Conservation (phyloP, 2,329 filamentous ascomycete genomes). For the Aureobasidium namibiae region DNA sequence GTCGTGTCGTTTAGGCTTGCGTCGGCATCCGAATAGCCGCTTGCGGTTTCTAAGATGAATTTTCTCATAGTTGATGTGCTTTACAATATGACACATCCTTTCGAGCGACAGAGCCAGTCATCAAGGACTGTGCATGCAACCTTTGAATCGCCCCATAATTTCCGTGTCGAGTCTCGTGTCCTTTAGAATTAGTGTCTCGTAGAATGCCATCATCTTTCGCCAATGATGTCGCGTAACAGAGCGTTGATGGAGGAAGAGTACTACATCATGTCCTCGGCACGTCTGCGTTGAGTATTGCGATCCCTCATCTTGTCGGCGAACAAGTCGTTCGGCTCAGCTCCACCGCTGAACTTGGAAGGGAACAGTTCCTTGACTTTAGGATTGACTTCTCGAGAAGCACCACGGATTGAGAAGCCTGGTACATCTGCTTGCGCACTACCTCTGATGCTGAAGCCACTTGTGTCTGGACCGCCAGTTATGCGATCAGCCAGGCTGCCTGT, state of each 20-base stretch:
- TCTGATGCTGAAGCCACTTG: slow-evolving; percentile 27
- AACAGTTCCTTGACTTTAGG: slow-evolving; percentile 26
- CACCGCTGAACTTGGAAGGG: slow-evolving; percentile 22
- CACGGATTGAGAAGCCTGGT: slow-evolving; percentile 24
- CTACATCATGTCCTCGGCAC: slow-evolving; percentile 16
- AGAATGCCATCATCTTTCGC: not conserved
- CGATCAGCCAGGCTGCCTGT: slow-evolving; percentile 15
- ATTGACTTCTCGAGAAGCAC: slow-evolving; percentile 20
- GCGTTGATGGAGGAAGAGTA: slow-evolving; percentile 3
- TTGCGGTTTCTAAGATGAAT: too few relatives aligned
- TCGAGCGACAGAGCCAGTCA: not conserved
- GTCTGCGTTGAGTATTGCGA: slow-evolving; percentile 21
- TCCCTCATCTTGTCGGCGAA: slow-evolving; percentile 26
- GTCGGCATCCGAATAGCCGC: not conserved
- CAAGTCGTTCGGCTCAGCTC: slow-evolving; percentile 23
- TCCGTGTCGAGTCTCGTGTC: not conserved
- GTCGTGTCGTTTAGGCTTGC: not conserved
- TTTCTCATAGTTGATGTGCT: not conserved
- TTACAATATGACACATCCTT: not conserved
- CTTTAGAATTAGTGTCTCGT: not conserved
- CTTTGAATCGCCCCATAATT: too few relatives aligned
- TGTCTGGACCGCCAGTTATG: slow-evolving; percentile 15
- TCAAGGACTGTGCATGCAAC: not conserved
- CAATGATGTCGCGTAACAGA: not conserved
- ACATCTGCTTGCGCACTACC: slow-evolving; percentile 20